Base-by-base conservation (phyloP, 139 green algal genomes). In the Tetradesmus lagerheimii region DNA sequence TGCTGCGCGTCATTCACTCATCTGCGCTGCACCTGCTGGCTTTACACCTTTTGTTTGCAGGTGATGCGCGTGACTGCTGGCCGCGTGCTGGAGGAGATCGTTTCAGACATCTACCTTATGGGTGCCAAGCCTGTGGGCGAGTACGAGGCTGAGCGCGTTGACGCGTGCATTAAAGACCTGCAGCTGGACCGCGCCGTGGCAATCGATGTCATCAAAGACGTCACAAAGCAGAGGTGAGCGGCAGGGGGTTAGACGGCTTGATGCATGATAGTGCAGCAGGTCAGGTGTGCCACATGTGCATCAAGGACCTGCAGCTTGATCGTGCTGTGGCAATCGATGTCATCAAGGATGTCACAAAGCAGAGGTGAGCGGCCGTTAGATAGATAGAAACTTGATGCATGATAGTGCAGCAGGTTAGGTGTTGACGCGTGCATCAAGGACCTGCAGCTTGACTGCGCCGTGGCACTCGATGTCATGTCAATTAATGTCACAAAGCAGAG, bases 251-350 rank as follows among this genome's bases (percentile, higher is more conserved):
- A 1, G 18, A 50, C 5, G 43, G 43, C 43, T 50, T n/a, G n/a
- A n/a, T n/a, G n/a, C n/a, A n/a, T n/a, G n/a, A n/a, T n/a, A n/a
- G n/a, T n/a, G n/a, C n/a, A n/a, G n/a, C n/a, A n/a, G n/a, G n/a
- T n/a, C n/a, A n/a, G n/a, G n/a, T n/a, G n/a, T n/a, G n/a, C n/a
- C n/a, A n/a, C n/a, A n/a, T n/a, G n/a, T n/a, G n/a, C n/a, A n/a
- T n/a, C n/a, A n/a, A 95, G 89, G 94, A 96, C 50, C 88, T 99
- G 91, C 91, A 95, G 37, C 86, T 99, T 79, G 91, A 95, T 29
- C 87, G 92, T 23, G n/a, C 45, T 1, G 38, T 83, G 0, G 66
- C 66, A 0, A 27, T 47, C 88, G 91, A 95, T 71, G 91, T 96
- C 25, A 43, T 93, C 37, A 35, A 78, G 29, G 34, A 89, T n/a